Percentiles rank a stretch among this genome's conserved stretches.
Conservation (phyloP, 2,329 filamentous ascomycete species). For the Sphaerulina vaccinii region DNA sequence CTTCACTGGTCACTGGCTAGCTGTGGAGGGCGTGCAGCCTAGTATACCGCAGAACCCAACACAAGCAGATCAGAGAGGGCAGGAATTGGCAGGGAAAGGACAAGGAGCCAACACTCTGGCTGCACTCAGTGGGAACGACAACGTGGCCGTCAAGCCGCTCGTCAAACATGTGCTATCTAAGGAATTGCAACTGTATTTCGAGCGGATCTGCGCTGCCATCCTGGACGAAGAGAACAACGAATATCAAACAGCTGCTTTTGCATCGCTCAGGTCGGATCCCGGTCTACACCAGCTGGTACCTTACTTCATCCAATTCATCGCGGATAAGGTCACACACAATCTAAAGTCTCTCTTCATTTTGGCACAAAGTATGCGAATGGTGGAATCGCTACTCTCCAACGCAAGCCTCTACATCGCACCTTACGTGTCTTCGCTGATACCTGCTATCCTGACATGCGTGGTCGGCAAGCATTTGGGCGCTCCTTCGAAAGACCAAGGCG, state of each 20-base stretch:
- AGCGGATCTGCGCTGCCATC: conserved; percentile 86
- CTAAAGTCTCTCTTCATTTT: conserved; percentile 87
- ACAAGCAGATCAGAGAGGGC: conserved; percentile 67
- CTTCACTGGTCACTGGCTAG: conserved; percentile 96
- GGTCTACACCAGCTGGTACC: conserved; percentile 93
- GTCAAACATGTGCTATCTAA: conserved; percentile 97
- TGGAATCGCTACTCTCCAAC: conserved; percentile 80
- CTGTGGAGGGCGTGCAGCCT: conserved; percentile 94
- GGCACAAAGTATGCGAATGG: conserved; percentile 87
- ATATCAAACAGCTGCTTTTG: conserved; percentile 79
- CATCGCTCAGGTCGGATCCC: conserved; percentile 82
- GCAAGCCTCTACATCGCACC: conserved; percentile 72
- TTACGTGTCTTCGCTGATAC: conserved; percentile 70
- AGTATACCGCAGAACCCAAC: conserved; percentile 96
- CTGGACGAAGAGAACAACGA: conserved; percentile 86
- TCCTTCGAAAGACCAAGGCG: conserved; percentile 46
- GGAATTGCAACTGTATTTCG: conserved; percentile 94
- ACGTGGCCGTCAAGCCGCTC: conserved; percentile 77
- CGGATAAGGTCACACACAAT: conserved; percentile 92
- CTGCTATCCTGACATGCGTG: conserved; percentile 86
- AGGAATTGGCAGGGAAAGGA: conserved; percentile 86
- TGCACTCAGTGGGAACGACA: conserved; percentile 79
- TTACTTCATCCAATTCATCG: conserved; percentile 94
- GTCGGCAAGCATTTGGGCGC: conserved; percentile 77
- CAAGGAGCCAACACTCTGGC: conserved; percentile 84